phyloP scores from a whole-genome alignment of 1,139 yeast genomes.

The Hansenula sp. region DNA sequence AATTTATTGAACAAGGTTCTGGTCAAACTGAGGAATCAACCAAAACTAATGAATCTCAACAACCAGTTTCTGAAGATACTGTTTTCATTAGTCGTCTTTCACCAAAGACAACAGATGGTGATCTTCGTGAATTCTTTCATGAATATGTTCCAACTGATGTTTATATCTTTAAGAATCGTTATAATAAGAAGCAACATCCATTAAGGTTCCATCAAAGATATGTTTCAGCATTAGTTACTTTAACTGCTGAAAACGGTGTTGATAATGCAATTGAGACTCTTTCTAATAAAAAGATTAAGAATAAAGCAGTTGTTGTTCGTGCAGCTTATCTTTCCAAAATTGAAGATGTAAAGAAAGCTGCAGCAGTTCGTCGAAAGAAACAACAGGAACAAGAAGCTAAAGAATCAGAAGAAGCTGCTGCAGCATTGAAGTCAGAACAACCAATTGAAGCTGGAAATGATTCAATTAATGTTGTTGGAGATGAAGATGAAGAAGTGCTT shows the following conservation, averaged over 20 bases:
- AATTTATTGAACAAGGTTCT: conserved; percentile 2
- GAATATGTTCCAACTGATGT: conserved; percentile 44
- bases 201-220: conserved; percentile 26
- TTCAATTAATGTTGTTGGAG: conserved; percentile 3
- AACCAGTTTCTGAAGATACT: conserved; percentile 31
- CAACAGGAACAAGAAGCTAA: conserved; percentile 12
- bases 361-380: conserved; percentile 15
- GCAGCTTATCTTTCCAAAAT: conserved; percentile 40
- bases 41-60: neutral
- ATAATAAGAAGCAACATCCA: conserved; percentile 16
- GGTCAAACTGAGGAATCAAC: conserved; percentile 31
- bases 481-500: conserved; percentile 1
- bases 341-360: conserved; percentile 37
- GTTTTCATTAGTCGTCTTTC: conserved; percentile 48
- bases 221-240: conserved; percentile 51
- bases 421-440: too few species aligned
- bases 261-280: conserved; percentile 39
- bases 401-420: conserved; percentile 4
- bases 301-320: conserved; percentile 32
- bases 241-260: conserved; percentile 40
- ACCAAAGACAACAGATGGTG: conserved; percentile 35
- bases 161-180: conserved; percentile 38
- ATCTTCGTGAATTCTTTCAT: conserved; percentile 38
- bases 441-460: neutral
- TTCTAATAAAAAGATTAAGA: conserved; percentile 32